Base-by-base conservation (phyloP, 805 yeast genomes). In the Saccharomycopsis guyanensis region DNA sequence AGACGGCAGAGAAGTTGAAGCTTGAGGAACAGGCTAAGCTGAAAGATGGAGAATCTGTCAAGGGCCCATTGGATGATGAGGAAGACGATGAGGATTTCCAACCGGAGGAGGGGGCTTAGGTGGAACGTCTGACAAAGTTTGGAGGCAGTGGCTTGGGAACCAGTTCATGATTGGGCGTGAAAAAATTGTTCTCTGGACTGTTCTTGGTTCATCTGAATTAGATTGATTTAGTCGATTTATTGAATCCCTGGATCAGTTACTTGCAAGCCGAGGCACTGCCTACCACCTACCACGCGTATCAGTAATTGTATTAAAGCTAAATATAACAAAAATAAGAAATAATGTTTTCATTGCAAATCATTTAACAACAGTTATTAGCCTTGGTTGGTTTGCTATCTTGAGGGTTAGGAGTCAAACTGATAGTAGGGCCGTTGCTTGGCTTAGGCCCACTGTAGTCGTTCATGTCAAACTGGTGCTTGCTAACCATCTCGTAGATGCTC, bases 401-500 rank as follows among this genome's bases (percentile, higher is more conserved):
- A 43, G 96, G 96, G 50, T 94, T 84, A 40, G 95, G 97, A 3
- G 97, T 86, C 64, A 91, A 80, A 52, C 86, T 78, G 62, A 91
- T 89, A 22, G 96, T 88, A 55, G 91, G 95, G 20, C 97, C 96
- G 55, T 76, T 78, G 39, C 84, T 77, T 47, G 91, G 88, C 59
- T 76, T 79, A 54, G 73, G 67, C 43, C 75, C 77, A 41, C 73
- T 70, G 55, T 73, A 72, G 57, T 86, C 95, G 53, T 85, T 84
- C 61, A 86, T 76, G 61, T 91, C 95, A 52, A 87, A 81, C 68
- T 87, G 95, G 66, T 88, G 95, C 64, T 89, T 84, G 52, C 91
- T 76, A 58, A 91, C 85, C 94, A 87, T 83, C 61, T 91, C 95
- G 66, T 88, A 89, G 58, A 93, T 93, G 58, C 91, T 86, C 54